A percentile compares a stretch with the other conserved stretches of the same genome.
Evolutionary conservation across 768 basidiomycete species (phyloP).

Genomic region (Pleurotus platypus): DNA sequence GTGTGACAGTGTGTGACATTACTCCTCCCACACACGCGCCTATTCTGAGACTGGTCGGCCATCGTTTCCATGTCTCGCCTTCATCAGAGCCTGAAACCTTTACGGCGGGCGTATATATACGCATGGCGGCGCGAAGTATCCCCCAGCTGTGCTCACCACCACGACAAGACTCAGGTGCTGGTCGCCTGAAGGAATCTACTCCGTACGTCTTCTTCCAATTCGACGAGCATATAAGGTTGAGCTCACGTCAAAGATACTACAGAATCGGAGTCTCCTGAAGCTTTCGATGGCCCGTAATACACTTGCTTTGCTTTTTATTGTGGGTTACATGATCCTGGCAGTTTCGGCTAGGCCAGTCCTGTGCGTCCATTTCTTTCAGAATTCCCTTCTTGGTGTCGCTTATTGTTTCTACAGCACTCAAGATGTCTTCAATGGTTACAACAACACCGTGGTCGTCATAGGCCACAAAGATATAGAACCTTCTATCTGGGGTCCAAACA

Average conservation of each 20-base stretch:
- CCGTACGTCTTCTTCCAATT: background rate
- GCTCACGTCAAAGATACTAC: background rate
- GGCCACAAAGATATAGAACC: slow-evolving; percentile 3
- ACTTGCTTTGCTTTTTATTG: background rate
- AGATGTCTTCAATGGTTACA: slow-evolving; percentile 3
- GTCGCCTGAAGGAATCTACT: background rate
- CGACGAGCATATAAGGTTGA: background rate
- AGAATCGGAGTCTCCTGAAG: background rate
- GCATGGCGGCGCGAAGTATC: background rate
- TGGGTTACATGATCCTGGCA: background rate
- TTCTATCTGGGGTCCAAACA: slow-evolving; percentile 5
- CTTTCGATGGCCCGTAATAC: background rate
- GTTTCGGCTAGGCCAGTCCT: slow-evolving; percentile 1
- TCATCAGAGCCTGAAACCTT: slow-evolving; percentile 1
- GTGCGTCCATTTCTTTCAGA: background rate
- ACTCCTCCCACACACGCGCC: too few species aligned
- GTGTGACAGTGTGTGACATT: too few species aligned
- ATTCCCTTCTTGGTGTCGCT: background rate
- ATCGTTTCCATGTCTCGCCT: background rate
- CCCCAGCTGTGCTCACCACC: slow-evolving; percentile 7
- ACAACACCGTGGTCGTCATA: slow-evolving; percentile 1
- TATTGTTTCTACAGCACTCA: background rate
- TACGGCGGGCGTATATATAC: background rate
- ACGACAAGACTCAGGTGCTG: slow-evolving; percentile 2
- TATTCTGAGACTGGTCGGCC: too few species aligned